A percentile compares a stretch with the other conserved stretches of the same genome.
phyloP scores from a whole-genome alignment of 768 basidiomycete genomes.

The Royoungia palumana region DNA sequence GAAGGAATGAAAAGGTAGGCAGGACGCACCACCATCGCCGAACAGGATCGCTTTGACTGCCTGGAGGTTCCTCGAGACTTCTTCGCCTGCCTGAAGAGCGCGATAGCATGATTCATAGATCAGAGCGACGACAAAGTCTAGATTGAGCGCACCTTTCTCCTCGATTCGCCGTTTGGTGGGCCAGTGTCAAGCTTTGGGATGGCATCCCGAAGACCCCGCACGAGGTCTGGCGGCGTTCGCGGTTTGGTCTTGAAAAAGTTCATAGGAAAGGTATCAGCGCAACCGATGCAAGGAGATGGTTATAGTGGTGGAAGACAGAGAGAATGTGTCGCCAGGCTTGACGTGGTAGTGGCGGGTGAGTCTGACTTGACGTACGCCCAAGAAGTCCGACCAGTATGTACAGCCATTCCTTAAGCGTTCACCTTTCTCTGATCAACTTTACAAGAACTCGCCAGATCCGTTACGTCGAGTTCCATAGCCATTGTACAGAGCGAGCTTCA shows the following conservation, averaged over 20 bases:
- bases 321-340: not conserved
- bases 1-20: not conserved
- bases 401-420: not conserved
- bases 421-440: not conserved
- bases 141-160: constrained; percentile 66
- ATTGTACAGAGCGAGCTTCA: no score
- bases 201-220: constrained; percentile 75
- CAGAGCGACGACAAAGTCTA: not conserved
- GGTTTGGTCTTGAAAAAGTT: constrained; percentile 96
- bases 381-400: not conserved
- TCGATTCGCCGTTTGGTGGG: constrained; percentile 69
- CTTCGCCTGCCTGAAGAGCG: constrained; percentile 70
- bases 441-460: constrained; percentile 3
- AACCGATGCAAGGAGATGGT: not conserved
- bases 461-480: not conserved
- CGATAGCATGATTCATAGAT: constrained; percentile 2
- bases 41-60: constrained; percentile 86
- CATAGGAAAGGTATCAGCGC: constrained; percentile 45
- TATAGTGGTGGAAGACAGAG: constrained; percentile 2
- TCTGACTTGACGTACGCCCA: constrained; percentile 17
- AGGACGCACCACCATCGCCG: constrained; percentile 76
- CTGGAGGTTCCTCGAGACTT: constrained; percentile 84
- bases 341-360: not conserved
- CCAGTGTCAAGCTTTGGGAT: constrained; percentile 73
- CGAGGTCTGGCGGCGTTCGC: constrained; percentile 83